Evolutionary conservation across 257 asterid species (phyloP).

Genomic region (Ligustrum vulgare): DNA sequence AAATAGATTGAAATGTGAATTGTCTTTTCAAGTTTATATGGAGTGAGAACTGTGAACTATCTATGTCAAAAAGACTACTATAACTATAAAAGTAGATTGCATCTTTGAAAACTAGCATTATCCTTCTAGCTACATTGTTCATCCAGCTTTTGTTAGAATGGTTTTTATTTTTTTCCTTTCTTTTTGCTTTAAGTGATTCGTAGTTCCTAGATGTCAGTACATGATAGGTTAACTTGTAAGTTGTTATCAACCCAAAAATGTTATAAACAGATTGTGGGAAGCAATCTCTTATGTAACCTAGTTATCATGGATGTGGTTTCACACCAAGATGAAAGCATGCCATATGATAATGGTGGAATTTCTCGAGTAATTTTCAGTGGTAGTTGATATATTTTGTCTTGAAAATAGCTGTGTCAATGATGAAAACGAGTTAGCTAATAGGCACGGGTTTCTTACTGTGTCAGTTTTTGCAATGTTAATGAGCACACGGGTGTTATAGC

Average conservation of each 20-base stretch:
- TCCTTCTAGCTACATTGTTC: neutral
- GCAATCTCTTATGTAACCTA: neutral
- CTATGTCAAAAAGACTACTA: neutral
- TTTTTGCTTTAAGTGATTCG: neutral
- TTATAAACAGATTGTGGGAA: neutral
- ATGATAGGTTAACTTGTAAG: neutral
- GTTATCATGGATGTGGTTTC: neutral
- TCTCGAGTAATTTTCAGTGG: neutral
- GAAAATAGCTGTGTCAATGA: neutral
- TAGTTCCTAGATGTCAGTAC: neutral
- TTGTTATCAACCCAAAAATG: neutral
- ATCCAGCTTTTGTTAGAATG: neutral
- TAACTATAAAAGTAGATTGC: neutral
- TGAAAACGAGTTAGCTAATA: neutral
- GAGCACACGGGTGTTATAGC: neutral
- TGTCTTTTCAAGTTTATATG: neutral
- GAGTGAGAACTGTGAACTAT: neutral
- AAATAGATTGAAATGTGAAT: neutral
- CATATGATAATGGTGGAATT: neutral
- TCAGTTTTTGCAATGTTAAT: neutral
- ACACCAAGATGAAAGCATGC: neutral
- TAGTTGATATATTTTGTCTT: neutral
- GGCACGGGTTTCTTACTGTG: neutral
- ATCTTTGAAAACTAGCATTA: neutral
- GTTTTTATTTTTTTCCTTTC: neutral